Evolutionary conservation across 2,329 filamentous ascomycete species (phyloP).

Genomic region (Aspergillus flavus): DNA sequence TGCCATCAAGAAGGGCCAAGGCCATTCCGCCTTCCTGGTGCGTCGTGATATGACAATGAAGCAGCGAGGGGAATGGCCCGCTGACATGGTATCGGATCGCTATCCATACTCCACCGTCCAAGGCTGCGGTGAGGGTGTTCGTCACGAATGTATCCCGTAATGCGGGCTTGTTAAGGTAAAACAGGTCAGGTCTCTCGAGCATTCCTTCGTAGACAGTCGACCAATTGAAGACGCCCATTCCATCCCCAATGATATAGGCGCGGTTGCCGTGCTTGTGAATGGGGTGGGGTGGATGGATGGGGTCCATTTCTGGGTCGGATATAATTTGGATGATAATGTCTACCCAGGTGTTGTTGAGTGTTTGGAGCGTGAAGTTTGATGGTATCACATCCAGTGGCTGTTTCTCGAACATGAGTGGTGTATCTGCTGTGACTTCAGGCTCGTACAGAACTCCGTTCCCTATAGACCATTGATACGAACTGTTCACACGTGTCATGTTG

Average conservation of each 20-base stretch:
- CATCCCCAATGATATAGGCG: not conserved
- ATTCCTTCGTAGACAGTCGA: slow-evolving; percentile 1
- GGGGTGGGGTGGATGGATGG: not conserved
- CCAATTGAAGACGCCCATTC: slow-evolving; percentile 3
- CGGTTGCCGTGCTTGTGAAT: slow-evolving; percentile 3
- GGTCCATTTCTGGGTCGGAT: slow-evolving; percentile 1
- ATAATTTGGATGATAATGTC: slow-evolving; percentile 1
- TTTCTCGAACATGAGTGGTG: not conserved
- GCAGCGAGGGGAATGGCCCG: not conserved
- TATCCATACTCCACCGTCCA: not conserved
- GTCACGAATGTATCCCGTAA: not conserved
- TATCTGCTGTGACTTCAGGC: not conserved
- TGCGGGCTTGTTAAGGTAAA: slow-evolving; percentile 1
- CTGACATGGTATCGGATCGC: not conserved
- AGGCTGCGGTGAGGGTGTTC: not conserved
- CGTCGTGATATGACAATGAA: slow-evolving; percentile 1
- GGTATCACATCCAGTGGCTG: not conserved
- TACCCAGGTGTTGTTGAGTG: not conserved
- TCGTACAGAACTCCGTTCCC: not conserved
- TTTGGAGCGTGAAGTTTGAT: not conserved
- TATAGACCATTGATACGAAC: slow-evolving; percentile 1
- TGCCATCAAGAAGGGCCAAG: not conserved
- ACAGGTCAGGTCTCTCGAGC: not conserved
- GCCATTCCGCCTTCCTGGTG: slow-evolving; percentile 4
- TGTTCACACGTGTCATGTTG: not conserved